These are phyloP conservation scores for Neonectria faginata DNA, from an alignment of 2,329 filamentous ascomycete species.

Conservation along the genomic window DNA sequence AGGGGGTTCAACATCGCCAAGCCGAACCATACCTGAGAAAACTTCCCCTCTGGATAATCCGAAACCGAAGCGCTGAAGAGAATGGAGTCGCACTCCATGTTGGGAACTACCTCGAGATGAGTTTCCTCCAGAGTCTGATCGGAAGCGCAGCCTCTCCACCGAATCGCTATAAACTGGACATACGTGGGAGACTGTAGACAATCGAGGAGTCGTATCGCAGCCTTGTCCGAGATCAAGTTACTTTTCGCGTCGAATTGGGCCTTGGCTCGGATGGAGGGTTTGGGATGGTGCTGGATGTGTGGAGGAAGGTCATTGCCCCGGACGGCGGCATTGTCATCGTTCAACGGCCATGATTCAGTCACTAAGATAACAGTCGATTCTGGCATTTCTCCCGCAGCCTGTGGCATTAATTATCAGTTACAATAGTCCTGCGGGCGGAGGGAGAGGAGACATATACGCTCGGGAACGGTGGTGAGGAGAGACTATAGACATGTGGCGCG, in stretches of 20 bases:
- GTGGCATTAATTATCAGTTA: neutral
- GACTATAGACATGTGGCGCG: neutral
- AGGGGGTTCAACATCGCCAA: neutral
- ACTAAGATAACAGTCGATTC: neutral
- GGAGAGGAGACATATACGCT: neutral
- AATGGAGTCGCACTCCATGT: neutral
- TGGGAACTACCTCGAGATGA: conserved; percentile 2
- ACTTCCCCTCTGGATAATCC: neutral
- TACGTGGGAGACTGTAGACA: neutral
- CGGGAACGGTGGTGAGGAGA: conserved; percentile 2
- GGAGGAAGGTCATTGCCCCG: neutral
- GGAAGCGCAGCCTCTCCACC: neutral
- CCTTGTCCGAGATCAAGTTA: conserved; percentile 1
- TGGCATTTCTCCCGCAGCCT: conserved; percentile 5
- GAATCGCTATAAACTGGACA: neutral
- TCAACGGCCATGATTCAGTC: conserved; percentile 7
- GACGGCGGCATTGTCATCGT: neutral
- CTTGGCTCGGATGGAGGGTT: neutral
- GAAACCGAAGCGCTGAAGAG: neutral
- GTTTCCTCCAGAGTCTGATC: neutral
- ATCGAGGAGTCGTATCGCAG: neutral
- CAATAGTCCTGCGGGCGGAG: neutral
- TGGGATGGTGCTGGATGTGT: neutral
- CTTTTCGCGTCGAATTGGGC: conserved; percentile 1
- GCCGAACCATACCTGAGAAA: neutral